Evolutionary conservation across 2,329 filamentous ascomycete species (phyloP), one percentile per base, ranked within the genome.

Genomic region (Alternaria novae-zelandiae): DNA sequence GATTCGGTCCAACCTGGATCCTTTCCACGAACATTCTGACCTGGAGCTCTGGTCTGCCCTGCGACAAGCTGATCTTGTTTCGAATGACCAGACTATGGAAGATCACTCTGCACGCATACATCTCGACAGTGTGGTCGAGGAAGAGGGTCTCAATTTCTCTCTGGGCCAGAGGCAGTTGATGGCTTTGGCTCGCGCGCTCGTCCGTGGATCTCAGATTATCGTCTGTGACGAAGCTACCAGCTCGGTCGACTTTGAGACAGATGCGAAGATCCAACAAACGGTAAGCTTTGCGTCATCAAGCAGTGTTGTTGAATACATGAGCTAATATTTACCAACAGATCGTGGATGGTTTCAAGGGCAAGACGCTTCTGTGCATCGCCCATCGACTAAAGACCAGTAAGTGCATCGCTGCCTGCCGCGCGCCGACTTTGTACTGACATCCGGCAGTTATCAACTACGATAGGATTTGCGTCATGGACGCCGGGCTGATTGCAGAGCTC

Each of bases 401-500:
- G 62, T 61, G 23, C 23, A 53, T 30, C 15, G 20, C 30, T 20
- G 15, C 20, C 15, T 36, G 20, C 28, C 20, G 43, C 23, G 30
- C 26, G 30, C n/a, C 32, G 13, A 53, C 57, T 12, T 25, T 10
- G 17, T 21, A 50, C 47, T 57, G 23, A 62, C 44, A 20, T 45
- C 4, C 46, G 21, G 13, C 47, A 62, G 97, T 99, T 67, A 91
- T 98, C 66, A 89, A 90, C 26, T 98, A 98, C 80, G 95, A 99
- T 80, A 89, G 95, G 50, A 97, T 99, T 77, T 95, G 94, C 74
- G 96, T 99, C 71, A 97, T 99, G 94, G 95, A 98, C 73, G 86
- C 90, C 47, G 96, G 96, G 0, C 82, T 83, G 15, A 97, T 99
- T 74, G 93, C 92, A 0, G 94, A 98, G 85, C 84, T 98, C 66